Evolutionary conservation across 1,139 yeast species (phyloP).

Genomic region (Suhomyces coccinellae): DNA sequence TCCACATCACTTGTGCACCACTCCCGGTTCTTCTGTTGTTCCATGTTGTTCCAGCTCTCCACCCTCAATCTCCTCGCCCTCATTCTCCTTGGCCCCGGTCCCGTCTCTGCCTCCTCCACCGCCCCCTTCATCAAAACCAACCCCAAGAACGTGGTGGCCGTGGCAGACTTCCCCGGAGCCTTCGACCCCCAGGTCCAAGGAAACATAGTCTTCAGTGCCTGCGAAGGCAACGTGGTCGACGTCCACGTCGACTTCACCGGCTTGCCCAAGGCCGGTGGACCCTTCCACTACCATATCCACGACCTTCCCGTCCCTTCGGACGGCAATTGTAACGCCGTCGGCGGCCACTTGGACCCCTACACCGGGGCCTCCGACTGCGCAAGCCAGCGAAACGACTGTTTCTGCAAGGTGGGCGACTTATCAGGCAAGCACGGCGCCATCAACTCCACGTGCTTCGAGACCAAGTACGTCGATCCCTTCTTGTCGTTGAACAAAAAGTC

Average conservation of each 20-base stretch:
- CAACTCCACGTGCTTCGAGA: conserved; percentile 55
- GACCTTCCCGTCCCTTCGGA: conserved; percentile 44
- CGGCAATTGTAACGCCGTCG: conserved; percentile 51
- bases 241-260: conserved; percentile 63
- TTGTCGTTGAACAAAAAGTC: conserved; percentile 50
- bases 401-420: conserved; percentile 61
- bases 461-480: conserved; percentile 54
- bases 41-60: background rate
- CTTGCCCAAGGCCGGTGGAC: conserved; percentile 55
- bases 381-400: conserved; percentile 46
- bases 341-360: conserved; percentile 56
- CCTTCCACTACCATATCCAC: conserved; percentile 61
- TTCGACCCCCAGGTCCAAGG: conserved; percentile 43
- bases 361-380: conserved; percentile 47
- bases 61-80: background rate
- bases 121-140: conserved; percentile 43
- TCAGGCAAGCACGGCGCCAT: conserved; percentile 65
- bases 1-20: too few relatives aligned
- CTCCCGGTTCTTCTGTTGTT: too few relatives aligned
- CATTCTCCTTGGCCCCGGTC: background rate
- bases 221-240: conserved; percentile 48
- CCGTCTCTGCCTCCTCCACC: conserved; percentile 23
- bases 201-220: conserved; percentile 51
- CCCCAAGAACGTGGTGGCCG: conserved; percentile 50
- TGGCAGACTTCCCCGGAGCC: conserved; percentile 58